Conservation (phyloP, 345 rosid species). For the Erysimum cheiranthoides region DNA sequence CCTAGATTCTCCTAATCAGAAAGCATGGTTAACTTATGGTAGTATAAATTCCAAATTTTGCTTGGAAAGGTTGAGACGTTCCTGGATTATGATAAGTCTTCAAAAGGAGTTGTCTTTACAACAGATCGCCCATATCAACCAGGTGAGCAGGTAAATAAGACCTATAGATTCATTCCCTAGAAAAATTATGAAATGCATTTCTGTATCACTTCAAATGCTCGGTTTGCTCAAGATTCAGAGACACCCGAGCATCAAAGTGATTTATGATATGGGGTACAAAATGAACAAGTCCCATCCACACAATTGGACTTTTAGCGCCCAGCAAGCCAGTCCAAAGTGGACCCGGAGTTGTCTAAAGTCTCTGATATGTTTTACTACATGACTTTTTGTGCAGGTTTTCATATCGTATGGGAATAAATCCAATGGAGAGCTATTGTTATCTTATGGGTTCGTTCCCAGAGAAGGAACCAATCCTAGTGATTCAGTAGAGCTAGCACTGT, state of each 20-base stretch:
- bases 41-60: conserved; percentile 27
- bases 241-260: background rate
- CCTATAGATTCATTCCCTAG: conserved; percentile 16
- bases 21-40: conserved; percentile 21
- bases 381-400: conserved; percentile 75
- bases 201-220: conserved; percentile 26
- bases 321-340: conserved; percentile 20
- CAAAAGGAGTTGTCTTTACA: conserved; percentile 82
- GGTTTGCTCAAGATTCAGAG: conserved; percentile 9
- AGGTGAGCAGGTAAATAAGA: conserved; percentile 91
- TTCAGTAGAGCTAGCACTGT: conserved; percentile 78
- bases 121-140: conserved; percentile 87
- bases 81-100: conserved; percentile 89
- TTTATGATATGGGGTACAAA: background rate
- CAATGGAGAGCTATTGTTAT: conserved; percentile 87
- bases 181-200: background rate
- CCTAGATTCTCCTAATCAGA: conserved; percentile 19
- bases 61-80: conserved; percentile 79
- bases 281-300: background rate
- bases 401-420: conserved; percentile 96
- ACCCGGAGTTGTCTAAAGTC: conserved; percentile 24
- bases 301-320: background rate
- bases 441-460: conserved; percentile 92
- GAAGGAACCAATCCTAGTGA: conserved; percentile 95
- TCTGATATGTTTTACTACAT: conserved; percentile 32